Evolutionary conservation across 2,329 filamentous ascomycete species (phyloP).

Genomic region (Xylariaceae sp.): DNA sequence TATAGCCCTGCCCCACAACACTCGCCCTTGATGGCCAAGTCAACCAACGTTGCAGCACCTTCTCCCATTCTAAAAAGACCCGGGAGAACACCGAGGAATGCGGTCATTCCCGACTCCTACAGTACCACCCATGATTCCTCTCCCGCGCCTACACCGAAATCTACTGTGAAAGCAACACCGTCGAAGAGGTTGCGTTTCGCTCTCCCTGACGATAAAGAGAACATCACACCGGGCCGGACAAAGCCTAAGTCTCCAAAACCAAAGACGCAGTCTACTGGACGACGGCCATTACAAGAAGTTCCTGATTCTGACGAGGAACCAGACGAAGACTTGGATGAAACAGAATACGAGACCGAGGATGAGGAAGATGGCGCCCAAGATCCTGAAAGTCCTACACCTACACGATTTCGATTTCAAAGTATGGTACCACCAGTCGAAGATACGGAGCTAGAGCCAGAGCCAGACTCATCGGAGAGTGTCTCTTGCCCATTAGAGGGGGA

Average conservation of each 20-base stretch:
- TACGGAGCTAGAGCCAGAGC: conserved; percentile 18
- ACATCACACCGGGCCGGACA: conserved; percentile 43
- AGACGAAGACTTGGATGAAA: conserved; percentile 34
- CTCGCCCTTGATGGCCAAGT: conserved; percentile 39
- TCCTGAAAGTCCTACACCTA: conserved; percentile 26
- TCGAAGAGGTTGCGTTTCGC: conserved; percentile 39
- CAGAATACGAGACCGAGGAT: conserved; percentile 35
- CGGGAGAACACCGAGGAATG: conserved; percentile 32
- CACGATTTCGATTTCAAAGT: conserved; percentile 14
- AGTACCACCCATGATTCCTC: conserved; percentile 40
- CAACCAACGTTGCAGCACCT: conserved; percentile 33
- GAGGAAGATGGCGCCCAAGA: conserved; percentile 26
- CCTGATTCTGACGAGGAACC: conserved; percentile 40
- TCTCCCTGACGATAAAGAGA: conserved; percentile 44
- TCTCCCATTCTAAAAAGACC: conserved; percentile 33
- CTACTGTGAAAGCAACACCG: conserved; percentile 33
- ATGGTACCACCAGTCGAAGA: background rate
- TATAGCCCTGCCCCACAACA: conserved; percentile 31
- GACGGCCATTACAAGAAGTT: conserved; percentile 38
- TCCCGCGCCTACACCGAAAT: conserved; percentile 31
- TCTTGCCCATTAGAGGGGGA: conserved; percentile 31
- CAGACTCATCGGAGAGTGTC: conserved; percentile 24
- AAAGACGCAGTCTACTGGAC: conserved; percentile 27
- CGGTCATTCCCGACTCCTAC: conserved; percentile 41
- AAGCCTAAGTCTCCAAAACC: conserved; percentile 42